phyloP scores from a whole-genome alignment of 2,329 filamentous ascomycete genomes.

The Chalaropsis thielavioides region DNA sequence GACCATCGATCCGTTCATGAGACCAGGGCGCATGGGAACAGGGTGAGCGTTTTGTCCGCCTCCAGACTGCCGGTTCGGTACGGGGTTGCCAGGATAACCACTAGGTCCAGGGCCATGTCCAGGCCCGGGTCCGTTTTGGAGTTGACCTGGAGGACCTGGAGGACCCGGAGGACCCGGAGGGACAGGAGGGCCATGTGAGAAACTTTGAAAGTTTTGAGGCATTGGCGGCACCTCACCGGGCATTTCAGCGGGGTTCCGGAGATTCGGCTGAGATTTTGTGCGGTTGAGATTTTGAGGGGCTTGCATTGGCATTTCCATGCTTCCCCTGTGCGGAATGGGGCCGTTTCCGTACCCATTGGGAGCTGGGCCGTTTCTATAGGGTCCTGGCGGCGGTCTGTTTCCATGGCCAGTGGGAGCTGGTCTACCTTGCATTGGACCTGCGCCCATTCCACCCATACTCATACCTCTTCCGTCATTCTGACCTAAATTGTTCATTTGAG shows the following conservation, averaged over 20 bases:
- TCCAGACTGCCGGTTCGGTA: constrained; percentile 12
- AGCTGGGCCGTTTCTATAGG: constrained; percentile 2
- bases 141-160: not conserved
- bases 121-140: not conserved
- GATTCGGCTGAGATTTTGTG: constrained; percentile 53
- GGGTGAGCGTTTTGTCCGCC: constrained; percentile 34
- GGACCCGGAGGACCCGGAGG: constrained; percentile 4
- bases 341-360: constrained; percentile 7
- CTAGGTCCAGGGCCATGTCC: not conserved
- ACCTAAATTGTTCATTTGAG: constrained; percentile 13
- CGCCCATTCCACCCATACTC: constrained; percentile 6
- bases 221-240: constrained; percentile 45
- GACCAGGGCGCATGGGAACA: constrained; percentile 46
- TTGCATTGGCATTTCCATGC: constrained; percentile 1
- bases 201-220: constrained; percentile 22
- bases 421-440: constrained; percentile 6
- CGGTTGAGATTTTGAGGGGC: constrained; percentile 38
- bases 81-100: constrained; percentile 1
- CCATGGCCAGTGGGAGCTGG: constrained; percentile 18
- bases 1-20: constrained; percentile 44
- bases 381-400: not conserved
- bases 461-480: constrained; percentile 13
- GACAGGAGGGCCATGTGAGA: constrained; percentile 2
- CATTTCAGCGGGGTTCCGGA: constrained; percentile 60
- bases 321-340: constrained; percentile 2